Base-by-base conservation (phyloP, 2,329 filamentous ascomycete genomes). In the Arthrobotrys musiformis region DNA sequence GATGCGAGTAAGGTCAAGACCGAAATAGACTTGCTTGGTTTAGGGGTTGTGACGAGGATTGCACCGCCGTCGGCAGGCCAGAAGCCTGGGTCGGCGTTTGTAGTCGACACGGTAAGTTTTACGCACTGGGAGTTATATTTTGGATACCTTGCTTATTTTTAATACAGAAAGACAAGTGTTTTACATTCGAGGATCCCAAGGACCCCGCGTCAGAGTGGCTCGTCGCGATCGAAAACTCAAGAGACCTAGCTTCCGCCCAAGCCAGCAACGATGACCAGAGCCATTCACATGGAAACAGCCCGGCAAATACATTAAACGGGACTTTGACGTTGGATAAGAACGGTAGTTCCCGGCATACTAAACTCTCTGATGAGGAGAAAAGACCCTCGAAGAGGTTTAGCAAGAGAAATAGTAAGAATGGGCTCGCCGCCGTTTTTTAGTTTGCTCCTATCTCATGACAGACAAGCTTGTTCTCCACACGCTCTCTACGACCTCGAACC, bases 1-100 rank as follows among this genome's bases (percentile, higher is more conserved):
- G 95, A 97, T 79, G 94, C 98, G 82, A 99, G 99, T 85, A 94
- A 95, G 83, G 89, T 93, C 22, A 99, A 99, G 83, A 88, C 93
- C 81, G 95, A 99, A 80, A 89, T 99, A 37, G 93, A 92, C n/a
- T 86, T 99, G 26, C 85, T 97, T 19, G 87, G 93, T 93, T 64
- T 93, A 90, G 80, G 86, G 88, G 26, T 98, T 93, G 90, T 91
- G 89, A 82, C 93, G 88, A 63, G 92, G 92, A 80, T 88, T 90
- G 52, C 95, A 97, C 83, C 87, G 28, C 64, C 60, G 24, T 70
- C 72, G n/a, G 60, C 89, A 84, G 94, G 93, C 26, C 88, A 94
- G 84, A 91, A 90, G 28, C 90, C 92, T 74, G 98, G 93, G 93
- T 91, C 91, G 35, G 79, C 79, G 9, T 81, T 80, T 78, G 80